Percentiles rank a stretch among this genome's conserved stretches.
Evolutionary conservation across 2,329 filamentous ascomycete species (phyloP).

Genomic region (Sporothrix luriei): DNA sequence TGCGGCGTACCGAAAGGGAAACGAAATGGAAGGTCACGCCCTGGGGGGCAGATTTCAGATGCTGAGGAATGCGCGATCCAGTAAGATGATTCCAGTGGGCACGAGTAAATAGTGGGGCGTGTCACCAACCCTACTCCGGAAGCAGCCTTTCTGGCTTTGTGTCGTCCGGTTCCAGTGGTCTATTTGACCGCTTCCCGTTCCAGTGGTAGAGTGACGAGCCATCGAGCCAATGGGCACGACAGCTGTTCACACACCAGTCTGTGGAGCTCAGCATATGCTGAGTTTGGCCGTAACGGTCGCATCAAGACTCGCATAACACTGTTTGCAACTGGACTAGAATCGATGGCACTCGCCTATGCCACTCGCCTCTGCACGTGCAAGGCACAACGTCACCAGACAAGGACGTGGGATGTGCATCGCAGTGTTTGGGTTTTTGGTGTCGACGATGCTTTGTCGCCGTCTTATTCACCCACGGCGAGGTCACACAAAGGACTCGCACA

Average conservation of each 20-base stretch:
- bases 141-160: constrained; percentile 9
- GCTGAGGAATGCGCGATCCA: constrained; percentile 13
- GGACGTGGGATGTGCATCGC: background rate
- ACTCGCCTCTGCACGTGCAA: constrained; percentile 17
- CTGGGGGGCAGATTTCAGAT: background rate
- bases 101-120: constrained; percentile 8
- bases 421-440: background rate
- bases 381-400: background rate
- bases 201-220: background rate
- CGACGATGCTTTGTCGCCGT: background rate
- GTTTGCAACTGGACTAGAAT: background rate
- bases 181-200: background rate
- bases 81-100: background rate
- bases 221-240: background rate
- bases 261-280: too few relatives aligned
- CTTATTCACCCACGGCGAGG: background rate
- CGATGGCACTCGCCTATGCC: background rate
- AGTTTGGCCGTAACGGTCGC: background rate
- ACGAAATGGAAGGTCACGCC: constrained; percentile 24
- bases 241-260: background rate
- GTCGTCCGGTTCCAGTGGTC: background rate
- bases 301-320: constrained; percentile 21
- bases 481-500: constrained; percentile 12
- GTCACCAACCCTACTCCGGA: constrained; percentile 9
- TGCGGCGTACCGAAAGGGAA: constrained; percentile 27